Base-by-base conservation (phyloP, 192 early-diverging fungal genomes). In the Entophlyctis helioformis region DNA sequence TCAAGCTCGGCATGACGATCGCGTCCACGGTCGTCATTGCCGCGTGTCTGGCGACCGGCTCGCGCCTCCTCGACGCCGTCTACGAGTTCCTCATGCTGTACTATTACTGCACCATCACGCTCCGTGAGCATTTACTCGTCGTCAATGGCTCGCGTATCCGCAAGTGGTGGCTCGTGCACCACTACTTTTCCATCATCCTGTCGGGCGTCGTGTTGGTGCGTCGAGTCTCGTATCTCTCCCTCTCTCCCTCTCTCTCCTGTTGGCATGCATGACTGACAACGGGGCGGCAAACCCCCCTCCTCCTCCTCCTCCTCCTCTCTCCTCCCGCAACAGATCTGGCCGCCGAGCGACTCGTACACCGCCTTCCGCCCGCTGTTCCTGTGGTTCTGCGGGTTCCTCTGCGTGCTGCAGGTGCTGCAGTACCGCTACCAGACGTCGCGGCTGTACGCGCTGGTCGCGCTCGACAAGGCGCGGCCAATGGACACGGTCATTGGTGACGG, bases 401-500 rank as follows among this genome's bases (percentile, higher is more conserved):
- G 42, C 16, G 48, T 37, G 22, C 42, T 65, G 16, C 66, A 68
- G 39, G 62, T 48, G 42, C 39, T 68, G 11, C 66, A 68, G 38
- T 68, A 61, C 44, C 60, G 66, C 12, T 68, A 68, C 48, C 66
- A 68, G 31, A 34, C 50, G 3, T 32, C 53, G 6, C 53, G 66
- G 12, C 46, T 68, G 22, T 68, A 68, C 51, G 58, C 57, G 2
- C 45, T 68, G 16, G 66, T 68, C 45, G 49, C 59, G n/a, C 39
- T 68, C 32, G 58, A 68, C 39, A 50, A 56, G n/a, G 66, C 57
- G 15, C 44, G 54, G 16, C 62, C 63, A 2, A 68, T 68, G 66
- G 66, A 68, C 42, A 54, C 63, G 5, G 62, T 68, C 15, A 27
- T 52, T 2, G 66, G 66, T 5, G 66, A 68, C 22, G 66, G 66